These are phyloP conservation scores for Hypoxylon sp. DNA, from an alignment of 2,329 filamentous ascomycete genomes.

Conservation along the genomic window DNA sequence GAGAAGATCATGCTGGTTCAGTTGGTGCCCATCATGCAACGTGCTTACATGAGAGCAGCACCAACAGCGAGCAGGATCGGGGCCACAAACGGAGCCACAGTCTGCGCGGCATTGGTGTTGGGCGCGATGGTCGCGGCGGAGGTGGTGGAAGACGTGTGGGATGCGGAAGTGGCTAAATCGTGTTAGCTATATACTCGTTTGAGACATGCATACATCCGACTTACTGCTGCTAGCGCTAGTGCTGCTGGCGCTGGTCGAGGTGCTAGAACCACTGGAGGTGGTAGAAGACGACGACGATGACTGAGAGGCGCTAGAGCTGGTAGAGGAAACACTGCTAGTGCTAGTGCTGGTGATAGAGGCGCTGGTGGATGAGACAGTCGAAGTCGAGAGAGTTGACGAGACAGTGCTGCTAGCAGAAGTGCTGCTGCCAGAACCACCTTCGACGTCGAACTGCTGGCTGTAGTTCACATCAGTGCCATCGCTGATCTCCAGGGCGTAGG, in stretches of 20 bases:
- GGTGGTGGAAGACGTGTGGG: conserved; percentile 33
- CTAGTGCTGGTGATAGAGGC: conserved; percentile 39
- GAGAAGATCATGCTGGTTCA: conserved; percentile 19
- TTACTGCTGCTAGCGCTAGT: conserved; percentile 40
- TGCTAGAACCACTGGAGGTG: conserved; percentile 41
- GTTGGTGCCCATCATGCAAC: conserved; percentile 10
- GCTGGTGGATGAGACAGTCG: conserved; percentile 44
- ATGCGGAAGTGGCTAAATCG: conserved; percentile 38
- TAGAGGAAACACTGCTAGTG: conserved; percentile 45
- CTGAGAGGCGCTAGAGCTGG: conserved; percentile 41
- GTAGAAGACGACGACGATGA: conserved; percentile 45
- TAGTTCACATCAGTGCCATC: conserved; percentile 62
- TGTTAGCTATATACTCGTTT: conserved; percentile 26
- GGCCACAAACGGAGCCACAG: conserved; percentile 50
- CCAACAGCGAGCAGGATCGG: conserved; percentile 49
- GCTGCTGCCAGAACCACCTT: conserved; percentile 48
- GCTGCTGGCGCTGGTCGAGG: conserved; percentile 37
- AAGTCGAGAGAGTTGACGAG: conserved; percentile 13
- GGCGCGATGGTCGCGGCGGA: conserved; percentile 43
- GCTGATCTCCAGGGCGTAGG: conserved; percentile 63
- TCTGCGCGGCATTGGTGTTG: conserved; percentile 51
- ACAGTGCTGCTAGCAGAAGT: conserved; percentile 21
- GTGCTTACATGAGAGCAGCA: conserved; percentile 47
- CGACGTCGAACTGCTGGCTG: conserved; percentile 58
- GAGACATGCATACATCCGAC: conserved; percentile 16